Base-by-base conservation (phyloP, 371 early-diverging fungal genomes). In the Massospora cicadina region DNA sequence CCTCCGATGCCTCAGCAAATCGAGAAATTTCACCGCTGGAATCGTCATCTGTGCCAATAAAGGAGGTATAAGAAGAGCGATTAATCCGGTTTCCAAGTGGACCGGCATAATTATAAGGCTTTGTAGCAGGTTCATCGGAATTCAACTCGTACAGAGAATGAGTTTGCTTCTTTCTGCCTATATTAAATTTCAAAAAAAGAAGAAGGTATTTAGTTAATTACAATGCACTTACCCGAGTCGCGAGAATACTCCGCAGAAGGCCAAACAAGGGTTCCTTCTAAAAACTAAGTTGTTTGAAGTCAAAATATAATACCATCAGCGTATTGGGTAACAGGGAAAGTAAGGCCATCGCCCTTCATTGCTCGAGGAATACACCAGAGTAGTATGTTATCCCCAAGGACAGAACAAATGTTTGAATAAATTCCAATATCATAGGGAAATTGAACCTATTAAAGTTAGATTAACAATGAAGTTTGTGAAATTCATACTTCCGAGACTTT, bases 351-450 rank as follows among this genome's bases (percentile, higher is more conserved):
- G 21, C 90, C 92, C 0, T 66, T 56, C 71, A 81, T 79, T 1
- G 64, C 70, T 63, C 73, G 76, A 3, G 90, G 88, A 69, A 79
- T 70, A 66, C 84, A 75, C 93, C 92, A 93, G 10, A 91, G 72
- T 57, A 79, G 66, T 1, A 77, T 69, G 32, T 69, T 74, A 21
- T 69, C 68, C 1, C 96, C 96, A 63, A 96, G 81, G 13, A 93
- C 86, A 23, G 83, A 71, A 27, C 74, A 75, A 62, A 91, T 77
- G 66, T 96, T 96, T 56, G 77, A 76, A 64, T 77, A 68, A 2
- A 79, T 65, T 2, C 98, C 98, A 60, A 97, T 72, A 74, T 98
- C 87, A 75, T 96, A 99, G 1, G 99, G 98, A 72, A 86, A 91
- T 58, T 72, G 74, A 13, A 79, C 73, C 82, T 83, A 69, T 65